Evolutionary conservation across 1,284 basidiomycete species (phyloP).

Genomic region (Tilletia walkeri): DNA sequence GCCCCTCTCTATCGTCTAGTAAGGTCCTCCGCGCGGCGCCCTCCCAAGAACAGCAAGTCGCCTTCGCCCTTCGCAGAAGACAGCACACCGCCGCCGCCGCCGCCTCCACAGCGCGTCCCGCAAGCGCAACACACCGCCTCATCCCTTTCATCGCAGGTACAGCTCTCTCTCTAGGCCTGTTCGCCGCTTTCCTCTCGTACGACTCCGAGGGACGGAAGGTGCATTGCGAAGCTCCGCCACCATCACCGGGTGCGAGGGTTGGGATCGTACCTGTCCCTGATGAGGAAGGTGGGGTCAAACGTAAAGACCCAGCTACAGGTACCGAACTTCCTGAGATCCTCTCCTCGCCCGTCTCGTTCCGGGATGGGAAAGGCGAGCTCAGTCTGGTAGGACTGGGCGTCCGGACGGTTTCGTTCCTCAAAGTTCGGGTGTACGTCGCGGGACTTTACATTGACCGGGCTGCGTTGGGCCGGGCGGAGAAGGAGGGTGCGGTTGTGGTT

Average conservation of each 20-base stretch:
- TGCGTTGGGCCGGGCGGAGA: constrained; percentile 25
- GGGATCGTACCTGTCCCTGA: neutral
- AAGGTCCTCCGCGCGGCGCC: too few relatives aligned
- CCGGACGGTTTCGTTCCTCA: constrained; percentile 75
- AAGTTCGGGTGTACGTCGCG: constrained; percentile 78
- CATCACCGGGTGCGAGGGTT: neutral
- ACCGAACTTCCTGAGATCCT: constrained; percentile 2
- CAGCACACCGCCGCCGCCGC: too few relatives aligned
- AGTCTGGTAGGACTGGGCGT: constrained; percentile 77
- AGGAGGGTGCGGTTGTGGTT: constrained; percentile 20
- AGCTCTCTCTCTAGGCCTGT: too few relatives aligned
- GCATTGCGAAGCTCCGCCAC: neutral
- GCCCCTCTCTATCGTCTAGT: too few relatives aligned
- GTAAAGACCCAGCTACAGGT: constrained; percentile 10
- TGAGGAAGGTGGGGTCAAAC: neutral
- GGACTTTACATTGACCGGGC: constrained; percentile 77
- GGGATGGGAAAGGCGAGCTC: constrained; percentile 54
- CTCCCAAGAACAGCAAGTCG: too few relatives aligned
- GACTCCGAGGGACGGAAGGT: too few relatives aligned
- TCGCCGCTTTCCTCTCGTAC: too few relatives aligned
- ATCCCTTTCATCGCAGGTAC: too few relatives aligned
- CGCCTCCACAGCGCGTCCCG: too few relatives aligned
- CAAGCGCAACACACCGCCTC: too few relatives aligned
- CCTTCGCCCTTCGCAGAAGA: too few relatives aligned
- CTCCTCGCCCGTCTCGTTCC: neutral